phyloP scores from a whole-genome alignment of 2,329 filamentous ascomycete genomes.

The Penicillium sp. region DNA sequence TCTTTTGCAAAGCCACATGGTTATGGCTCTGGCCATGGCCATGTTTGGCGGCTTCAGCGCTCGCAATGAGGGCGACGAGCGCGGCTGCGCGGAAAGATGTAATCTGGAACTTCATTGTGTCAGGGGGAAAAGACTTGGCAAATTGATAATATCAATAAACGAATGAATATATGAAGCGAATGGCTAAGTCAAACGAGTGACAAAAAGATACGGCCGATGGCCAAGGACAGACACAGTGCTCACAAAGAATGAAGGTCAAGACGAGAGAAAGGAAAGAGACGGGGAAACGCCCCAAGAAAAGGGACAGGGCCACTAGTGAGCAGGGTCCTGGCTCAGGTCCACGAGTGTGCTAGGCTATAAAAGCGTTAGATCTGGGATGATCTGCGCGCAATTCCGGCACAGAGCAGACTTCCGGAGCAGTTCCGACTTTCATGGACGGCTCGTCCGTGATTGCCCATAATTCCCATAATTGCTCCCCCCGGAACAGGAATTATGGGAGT shows the following conservation, averaged over 20 bases:
- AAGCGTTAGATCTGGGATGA: constrained; percentile 10
- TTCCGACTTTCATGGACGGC: constrained; percentile 10
- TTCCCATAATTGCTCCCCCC: constrained; percentile 3
- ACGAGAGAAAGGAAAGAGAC: constrained; percentile 12
- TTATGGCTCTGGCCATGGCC: constrained; percentile 34
- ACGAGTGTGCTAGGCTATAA: constrained; percentile 14
- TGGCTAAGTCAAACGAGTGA: constrained; percentile 22
- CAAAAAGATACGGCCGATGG: constrained; percentile 29
- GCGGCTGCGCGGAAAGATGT: constrained; percentile 34
- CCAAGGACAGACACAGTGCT: constrained; percentile 25
- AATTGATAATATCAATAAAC: not conserved
- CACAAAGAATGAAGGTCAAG: constrained; percentile 26
- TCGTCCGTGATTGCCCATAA: constrained; percentile 3
- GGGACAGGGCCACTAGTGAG: constrained; percentile 3
- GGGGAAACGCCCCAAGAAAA: constrained; percentile 19
- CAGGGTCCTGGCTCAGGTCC: not conserved
- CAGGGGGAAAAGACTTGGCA: constrained; percentile 5
- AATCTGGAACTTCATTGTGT: constrained; percentile 39
- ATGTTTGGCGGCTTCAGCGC: constrained; percentile 38
- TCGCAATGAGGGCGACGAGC: constrained; percentile 40
- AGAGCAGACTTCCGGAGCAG: not conserved
- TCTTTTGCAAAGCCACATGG: constrained; percentile 50
- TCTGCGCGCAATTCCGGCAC: not conserved
- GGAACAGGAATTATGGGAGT: constrained; percentile 1
- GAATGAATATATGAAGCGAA: constrained; percentile 13